Evolutionary conservation across 495 filamentous ascomycete genomes (phyloP).

Genomic region (Hypoxylon fragiforme): DNA sequence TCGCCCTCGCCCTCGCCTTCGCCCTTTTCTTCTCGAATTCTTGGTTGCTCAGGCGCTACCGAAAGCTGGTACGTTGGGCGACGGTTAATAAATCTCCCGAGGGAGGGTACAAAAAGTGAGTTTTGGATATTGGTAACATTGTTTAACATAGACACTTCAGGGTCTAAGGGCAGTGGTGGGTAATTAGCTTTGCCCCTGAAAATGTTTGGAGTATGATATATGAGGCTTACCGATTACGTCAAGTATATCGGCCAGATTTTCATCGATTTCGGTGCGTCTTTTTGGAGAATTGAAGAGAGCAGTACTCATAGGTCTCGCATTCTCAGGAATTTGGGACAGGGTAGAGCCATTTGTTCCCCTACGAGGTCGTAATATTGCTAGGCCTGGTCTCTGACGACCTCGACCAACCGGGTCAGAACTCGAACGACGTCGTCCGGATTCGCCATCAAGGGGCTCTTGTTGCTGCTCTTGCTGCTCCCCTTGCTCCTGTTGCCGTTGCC

Average conservation of each 20-base stretch:
- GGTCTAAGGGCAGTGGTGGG: constrained; percentile 51
- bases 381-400: constrained; percentile 24
- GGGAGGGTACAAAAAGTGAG: constrained; percentile 73
- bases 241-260: constrained; percentile 66
- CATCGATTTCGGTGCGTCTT: constrained; percentile 52
- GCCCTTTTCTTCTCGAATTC: constrained; percentile 29
- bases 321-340: constrained; percentile 22
- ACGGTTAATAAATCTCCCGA: constrained; percentile 67
- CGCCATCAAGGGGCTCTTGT: background rate
- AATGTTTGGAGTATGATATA: background rate
- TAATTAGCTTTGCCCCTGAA: constrained; percentile 3
- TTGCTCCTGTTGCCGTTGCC: background rate
- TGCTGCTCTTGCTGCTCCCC: constrained; percentile 5
- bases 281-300: constrained; percentile 40
- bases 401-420: constrained; percentile 33
- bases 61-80: constrained; percentile 75
- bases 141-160: constrained; percentile 72
- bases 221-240: constrained; percentile 67
- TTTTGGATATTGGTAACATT: constrained; percentile 81
- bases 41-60: constrained; percentile 41
- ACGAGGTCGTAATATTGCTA: constrained; percentile 29
- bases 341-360: constrained; percentile 20
- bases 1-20: constrained; percentile 26
- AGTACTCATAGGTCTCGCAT: constrained; percentile 27
- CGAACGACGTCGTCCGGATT: constrained; percentile 26